phyloP scores from a whole-genome alignment of 2,329 filamentous ascomycete genomes.

The Stenocarpella maydis region DNA sequence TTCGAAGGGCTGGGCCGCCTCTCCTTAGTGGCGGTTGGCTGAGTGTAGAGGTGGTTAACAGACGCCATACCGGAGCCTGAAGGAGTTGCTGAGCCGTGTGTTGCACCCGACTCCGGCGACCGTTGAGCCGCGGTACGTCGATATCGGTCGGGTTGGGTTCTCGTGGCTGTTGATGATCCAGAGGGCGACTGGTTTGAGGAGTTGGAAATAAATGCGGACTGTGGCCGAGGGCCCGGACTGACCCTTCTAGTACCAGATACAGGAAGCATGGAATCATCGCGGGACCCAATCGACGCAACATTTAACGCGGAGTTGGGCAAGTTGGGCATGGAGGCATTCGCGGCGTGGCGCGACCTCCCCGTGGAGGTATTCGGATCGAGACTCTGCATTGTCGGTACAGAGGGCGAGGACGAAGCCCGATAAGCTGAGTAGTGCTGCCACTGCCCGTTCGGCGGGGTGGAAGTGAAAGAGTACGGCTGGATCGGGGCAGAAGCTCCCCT shows the following conservation, averaged over 20 bases:
- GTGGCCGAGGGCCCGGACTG: slow-evolving; percentile 50
- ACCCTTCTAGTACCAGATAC: slow-evolving; percentile 52
- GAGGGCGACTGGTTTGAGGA: slow-evolving; percentile 58
- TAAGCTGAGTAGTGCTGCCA: slow-evolving; percentile 60
- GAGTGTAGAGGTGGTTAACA: slow-evolving; percentile 62
- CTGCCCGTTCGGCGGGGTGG: slow-evolving; percentile 66
- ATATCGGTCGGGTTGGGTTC: slow-evolving; percentile 84
- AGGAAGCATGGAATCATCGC: slow-evolving; percentile 61
- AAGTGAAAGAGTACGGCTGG: slow-evolving; percentile 80
- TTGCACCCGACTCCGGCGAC: slow-evolving; percentile 57
- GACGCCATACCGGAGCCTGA: slow-evolving; percentile 63
- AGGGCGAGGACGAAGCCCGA: slow-evolving; percentile 57
- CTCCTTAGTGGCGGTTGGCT: slow-evolving; percentile 45
- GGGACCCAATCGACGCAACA: slow-evolving; percentile 52
- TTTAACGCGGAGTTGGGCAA: slow-evolving; percentile 45
- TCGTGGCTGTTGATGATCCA: slow-evolving; percentile 66
- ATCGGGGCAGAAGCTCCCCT: slow-evolving; percentile 67
- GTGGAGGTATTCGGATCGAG: slow-evolving; percentile 45
- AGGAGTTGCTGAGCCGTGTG: slow-evolving; percentile 51
- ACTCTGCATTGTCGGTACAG: slow-evolving; percentile 51
- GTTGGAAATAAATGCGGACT: slow-evolving; percentile 51
- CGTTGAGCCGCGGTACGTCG: slow-evolving; percentile 67
- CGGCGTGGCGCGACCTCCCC: slow-evolving; percentile 43
- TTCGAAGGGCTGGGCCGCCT: slow-evolving; percentile 46
- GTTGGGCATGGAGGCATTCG: slow-evolving; percentile 51